These are phyloP conservation scores for Cenchrus fungigraminus DNA, from an alignment of 176 grass and related monocot species.

Conservation along the genomic window DNA sequence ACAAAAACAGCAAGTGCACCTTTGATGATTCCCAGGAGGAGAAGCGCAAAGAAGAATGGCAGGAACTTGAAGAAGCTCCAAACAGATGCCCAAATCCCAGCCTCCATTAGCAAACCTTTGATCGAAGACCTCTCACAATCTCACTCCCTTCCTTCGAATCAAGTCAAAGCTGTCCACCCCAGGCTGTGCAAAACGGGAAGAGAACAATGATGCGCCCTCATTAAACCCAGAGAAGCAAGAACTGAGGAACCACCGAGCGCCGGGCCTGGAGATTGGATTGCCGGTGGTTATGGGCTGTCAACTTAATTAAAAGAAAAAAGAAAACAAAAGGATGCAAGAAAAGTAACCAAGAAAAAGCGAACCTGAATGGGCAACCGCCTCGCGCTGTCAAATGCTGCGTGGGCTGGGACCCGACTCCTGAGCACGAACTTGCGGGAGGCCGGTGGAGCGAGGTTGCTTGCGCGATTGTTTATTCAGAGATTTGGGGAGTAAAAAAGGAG, in stretches of 20 bases:
- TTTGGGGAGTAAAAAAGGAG: constrained; percentile 21
- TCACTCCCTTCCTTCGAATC: neutral
- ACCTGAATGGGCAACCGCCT: constrained; percentile 24
- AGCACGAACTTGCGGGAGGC: neutral
- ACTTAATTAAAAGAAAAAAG: constrained; percentile 30
- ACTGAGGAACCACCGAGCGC: constrained; percentile 23
- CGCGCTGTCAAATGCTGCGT: constrained; percentile 36
- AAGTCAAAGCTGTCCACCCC: neutral
- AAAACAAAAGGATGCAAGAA: constrained; percentile 32
- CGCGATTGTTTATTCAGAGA: constrained; percentile 19
- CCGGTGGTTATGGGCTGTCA: constrained; percentile 25
- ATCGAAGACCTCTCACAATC: constrained; percentile 6
- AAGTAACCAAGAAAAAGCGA: constrained; percentile 29
- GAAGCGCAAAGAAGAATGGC: constrained; percentile 83
- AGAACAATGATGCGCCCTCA: constrained; percentile 9
- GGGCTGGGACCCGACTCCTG: neutral
- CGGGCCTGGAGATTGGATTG: neutral
- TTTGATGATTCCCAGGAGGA: constrained; percentile 89
- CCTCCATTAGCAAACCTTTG: constrained; percentile 55
- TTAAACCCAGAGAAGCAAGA: neutral
- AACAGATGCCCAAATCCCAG: constrained; percentile 60
- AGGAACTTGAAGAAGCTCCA: constrained; percentile 90
- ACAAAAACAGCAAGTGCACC: constrained; percentile 44
- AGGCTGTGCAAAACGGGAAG: neutral
- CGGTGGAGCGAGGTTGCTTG: constrained; percentile 31